Conservation (phyloP, 2,329 filamentous ascomycete genomes). For the Talaromyces sp. region DNA sequence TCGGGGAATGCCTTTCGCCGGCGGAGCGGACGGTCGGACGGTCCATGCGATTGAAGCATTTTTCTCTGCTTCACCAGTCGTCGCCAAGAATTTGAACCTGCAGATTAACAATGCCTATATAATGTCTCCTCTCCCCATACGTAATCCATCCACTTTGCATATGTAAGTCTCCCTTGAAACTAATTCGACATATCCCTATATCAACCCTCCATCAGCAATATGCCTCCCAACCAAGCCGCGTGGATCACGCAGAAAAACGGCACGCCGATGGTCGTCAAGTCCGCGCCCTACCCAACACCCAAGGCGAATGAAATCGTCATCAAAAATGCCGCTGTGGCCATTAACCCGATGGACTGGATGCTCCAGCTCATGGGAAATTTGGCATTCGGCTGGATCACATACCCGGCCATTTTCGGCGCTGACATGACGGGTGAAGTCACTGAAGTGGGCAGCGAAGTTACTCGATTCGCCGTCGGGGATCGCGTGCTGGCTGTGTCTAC, state of each 20-base stretch:
- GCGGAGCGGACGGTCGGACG: background rate
- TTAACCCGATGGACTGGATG: conserved; percentile 28
- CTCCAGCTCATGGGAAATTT: conserved; percentile 21
- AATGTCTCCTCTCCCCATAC: background rate
- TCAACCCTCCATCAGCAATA: background rate
- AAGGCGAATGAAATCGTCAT: conserved; percentile 17
- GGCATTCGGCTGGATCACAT: conserved; percentile 14
- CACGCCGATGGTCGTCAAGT: conserved; percentile 15
- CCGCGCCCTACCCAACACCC: conserved; percentile 14
- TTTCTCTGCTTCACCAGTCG: background rate
- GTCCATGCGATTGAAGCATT: background rate
- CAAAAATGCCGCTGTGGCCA: conserved; percentile 19
- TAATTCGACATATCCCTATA: background rate
- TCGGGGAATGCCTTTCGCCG: background rate
- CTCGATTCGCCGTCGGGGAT: conserved; percentile 22
- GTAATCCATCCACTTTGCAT: background rate
- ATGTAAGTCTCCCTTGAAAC: too few relatives aligned
- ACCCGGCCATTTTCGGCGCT: conserved; percentile 24
- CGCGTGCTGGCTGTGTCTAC: conserved; percentile 19
- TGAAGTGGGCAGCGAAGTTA: conserved; percentile 22
- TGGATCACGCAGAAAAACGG: conserved; percentile 15
- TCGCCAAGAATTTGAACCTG: background rate
- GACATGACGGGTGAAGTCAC: conserved; percentile 26
- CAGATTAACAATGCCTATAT: background rate
- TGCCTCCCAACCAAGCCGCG: conserved; percentile 16